Evolutionary conservation across 257 asterid species (phyloP).

Genomic region (Jasminum sambac): DNA sequence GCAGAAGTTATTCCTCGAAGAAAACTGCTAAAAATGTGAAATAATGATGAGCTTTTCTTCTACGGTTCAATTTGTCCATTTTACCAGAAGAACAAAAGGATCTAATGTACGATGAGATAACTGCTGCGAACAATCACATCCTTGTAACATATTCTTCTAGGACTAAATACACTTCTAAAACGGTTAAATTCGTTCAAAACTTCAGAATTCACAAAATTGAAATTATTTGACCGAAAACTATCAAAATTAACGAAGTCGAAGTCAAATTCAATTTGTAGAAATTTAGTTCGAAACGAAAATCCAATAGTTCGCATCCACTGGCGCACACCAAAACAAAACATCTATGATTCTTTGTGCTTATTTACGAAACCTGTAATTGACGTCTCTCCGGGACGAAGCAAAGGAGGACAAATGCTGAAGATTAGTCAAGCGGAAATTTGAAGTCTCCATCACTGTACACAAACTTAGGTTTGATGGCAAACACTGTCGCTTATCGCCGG

Average conservation of each 20-base stretch:
- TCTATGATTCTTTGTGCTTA: neutral
- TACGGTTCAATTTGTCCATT: neutral
- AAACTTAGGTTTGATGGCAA: neutral
- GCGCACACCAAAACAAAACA: neutral
- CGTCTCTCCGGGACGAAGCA: slow-evolving; percentile 54
- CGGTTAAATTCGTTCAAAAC: too few relatives aligned
- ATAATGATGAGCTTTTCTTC: neutral
- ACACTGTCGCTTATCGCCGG: neutral
- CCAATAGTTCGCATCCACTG: neutral
- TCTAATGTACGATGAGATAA: neutral
- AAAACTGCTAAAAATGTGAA: neutral
- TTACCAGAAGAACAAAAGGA: neutral
- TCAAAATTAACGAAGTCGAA: neutral
- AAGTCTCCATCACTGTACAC: slow-evolving; percentile 38
- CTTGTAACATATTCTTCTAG: neutral
- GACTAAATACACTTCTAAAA: neutral
- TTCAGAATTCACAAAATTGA: neutral
- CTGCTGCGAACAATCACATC: neutral
- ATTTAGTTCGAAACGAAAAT: neutral
- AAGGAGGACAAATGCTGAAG: slow-evolving; percentile 37
- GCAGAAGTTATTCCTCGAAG: neutral
- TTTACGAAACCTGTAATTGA: slow-evolving; percentile 45
- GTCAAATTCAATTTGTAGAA: neutral
- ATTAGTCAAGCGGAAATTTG: slow-evolving; percentile 28
- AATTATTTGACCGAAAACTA: neutral